Evolutionary conservation across 129 eudicot genomes (phyloP).

Genomic region (Cynara cardunculus): DNA sequence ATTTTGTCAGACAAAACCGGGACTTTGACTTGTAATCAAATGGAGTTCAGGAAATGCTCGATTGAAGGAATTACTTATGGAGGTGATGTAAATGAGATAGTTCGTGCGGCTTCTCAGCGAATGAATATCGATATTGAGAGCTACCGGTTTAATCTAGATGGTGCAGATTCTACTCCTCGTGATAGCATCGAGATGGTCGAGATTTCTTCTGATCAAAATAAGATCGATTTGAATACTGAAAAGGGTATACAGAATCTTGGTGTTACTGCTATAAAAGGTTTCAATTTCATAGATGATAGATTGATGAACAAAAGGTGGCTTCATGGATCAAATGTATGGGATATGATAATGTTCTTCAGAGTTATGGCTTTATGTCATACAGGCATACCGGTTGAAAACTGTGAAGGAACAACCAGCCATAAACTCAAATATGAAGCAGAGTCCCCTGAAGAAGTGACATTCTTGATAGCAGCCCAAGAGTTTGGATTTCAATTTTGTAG

Average conservation of each 20-base stretch:
- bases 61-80: slow-evolving; percentile 54
- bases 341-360: slow-evolving; percentile 45
- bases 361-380: slow-evolving; percentile 61
- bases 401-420: slow-evolving; percentile 12
- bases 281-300: slow-evolving; percentile 42
- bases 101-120: slow-evolving; percentile 51
- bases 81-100: slow-evolving; percentile 45
- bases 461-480: slow-evolving; percentile 56
- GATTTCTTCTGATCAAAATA: slow-evolving; percentile 21
- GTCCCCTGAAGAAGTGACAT: slow-evolving; percentile 59
- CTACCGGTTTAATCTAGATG: slow-evolving; percentile 42
- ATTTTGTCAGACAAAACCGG: slow-evolving; percentile 52
- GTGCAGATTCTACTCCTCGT: slow-evolving; percentile 42
- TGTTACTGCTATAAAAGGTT: slow-evolving; percentile 35
- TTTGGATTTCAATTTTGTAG: slow-evolving; percentile 48
- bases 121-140: slow-evolving; percentile 49
- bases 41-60: slow-evolving; percentile 62
- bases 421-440: slow-evolving; percentile 51
- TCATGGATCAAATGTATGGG: slow-evolving; percentile 39
- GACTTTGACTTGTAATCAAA: slow-evolving; percentile 57
- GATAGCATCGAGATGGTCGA: slow-evolving; percentile 44
- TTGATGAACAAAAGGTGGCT: slow-evolving; percentile 42
- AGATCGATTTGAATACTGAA: slow-evolving; percentile 26
- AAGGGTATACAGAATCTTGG: slow-evolving; percentile 9
- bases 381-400: slow-evolving; percentile 50